Evolutionary conservation across 192 early-diverging fungal species (phyloP), one percentile per base, ranked within the genome.

Genomic region (Coemansia reversa): DNA sequence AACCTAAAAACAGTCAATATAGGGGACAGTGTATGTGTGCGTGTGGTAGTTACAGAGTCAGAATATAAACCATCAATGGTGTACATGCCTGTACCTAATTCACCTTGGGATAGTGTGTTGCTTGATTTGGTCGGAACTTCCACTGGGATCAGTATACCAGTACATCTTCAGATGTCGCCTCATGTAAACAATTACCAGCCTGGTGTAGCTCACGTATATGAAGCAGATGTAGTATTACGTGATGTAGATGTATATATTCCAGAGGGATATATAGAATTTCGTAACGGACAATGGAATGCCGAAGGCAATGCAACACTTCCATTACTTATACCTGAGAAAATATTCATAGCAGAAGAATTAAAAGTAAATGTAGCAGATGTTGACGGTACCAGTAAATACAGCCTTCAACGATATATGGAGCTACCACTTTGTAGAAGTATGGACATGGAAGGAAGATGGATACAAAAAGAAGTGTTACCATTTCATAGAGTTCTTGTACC

Each of bases 201-300:
- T 24, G 30, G 67, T 16, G n/a, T 47, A 45, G 57, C 70, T 11
- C 82, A 84, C 66, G 53, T 84, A 2, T 84, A 84, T 51, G 78
- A 84, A 29, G 71, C 74, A 5, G 68, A 77, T 29, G 55, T 81
- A 9, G 27, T 51, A 12, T 19, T 84, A 33, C 54, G 63, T 7
- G 74, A 84, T 35, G 50, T 33, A 8, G 82, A 79, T n/a, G 53
- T 51, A 6, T 84, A 71, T 60, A 7, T 25, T 12, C 48, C 80
- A 5, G 51, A 61, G 22, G 68, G 64, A 0, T 55, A 51, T 19
- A 22, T 84, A 7, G 82, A 84, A 60, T 81, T 60, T 56, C 42
- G 65, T 6, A 69, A 74, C 27, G 82, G 62, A 14, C 20, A 60
- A 11, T 84, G 80, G 73, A 84, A 84, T 47, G 69, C 76, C 51